phyloP scores from a whole-genome alignment of 2,329 filamentous ascomycete genomes.

The Paecilomyces fulvus region DNA sequence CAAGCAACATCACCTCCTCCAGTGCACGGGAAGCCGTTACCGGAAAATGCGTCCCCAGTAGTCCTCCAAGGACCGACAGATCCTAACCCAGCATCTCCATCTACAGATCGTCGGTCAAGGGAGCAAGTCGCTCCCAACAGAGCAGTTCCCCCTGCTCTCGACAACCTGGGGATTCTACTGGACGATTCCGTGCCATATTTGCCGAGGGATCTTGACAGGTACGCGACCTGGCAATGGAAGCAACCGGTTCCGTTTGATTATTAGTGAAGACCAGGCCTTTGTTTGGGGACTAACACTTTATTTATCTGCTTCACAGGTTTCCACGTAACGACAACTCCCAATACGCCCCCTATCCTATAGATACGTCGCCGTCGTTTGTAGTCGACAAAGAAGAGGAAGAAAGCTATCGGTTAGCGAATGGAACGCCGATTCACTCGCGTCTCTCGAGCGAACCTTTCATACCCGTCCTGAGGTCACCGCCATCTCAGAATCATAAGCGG shows the following conservation, averaged over 20 bases:
- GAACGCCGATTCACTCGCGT: slow-evolving; percentile 29
- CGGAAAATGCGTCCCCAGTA: slow-evolving; percentile 41
- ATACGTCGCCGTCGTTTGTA: slow-evolving; percentile 22
- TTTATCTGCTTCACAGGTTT: slow-evolving; percentile 20
- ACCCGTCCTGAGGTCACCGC: slow-evolving; percentile 65
- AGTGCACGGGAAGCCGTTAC: slow-evolving; percentile 48
- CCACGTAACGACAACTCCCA: slow-evolving; percentile 16
- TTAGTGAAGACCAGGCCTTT: neutral
- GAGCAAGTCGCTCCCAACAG: neutral
- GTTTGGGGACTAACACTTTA: neutral
- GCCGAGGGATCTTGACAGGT: slow-evolving; percentile 10
- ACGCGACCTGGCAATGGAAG: neutral
- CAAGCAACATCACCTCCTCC: slow-evolving; percentile 34
- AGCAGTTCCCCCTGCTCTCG: slow-evolving; percentile 2
- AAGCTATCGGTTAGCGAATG: slow-evolving; percentile 28
- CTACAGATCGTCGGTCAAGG: slow-evolving; percentile 1
- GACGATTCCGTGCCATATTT: slow-evolving; percentile 8
- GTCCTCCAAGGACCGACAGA: slow-evolving; percentile 18
- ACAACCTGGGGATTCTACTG: slow-evolving; percentile 6
- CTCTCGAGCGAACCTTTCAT: slow-evolving; percentile 37
- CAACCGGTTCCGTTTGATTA: neutral
- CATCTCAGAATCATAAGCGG: slow-evolving; percentile 37
- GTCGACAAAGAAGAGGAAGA: slow-evolving; percentile 16
- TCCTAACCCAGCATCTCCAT: slow-evolving; percentile 3
- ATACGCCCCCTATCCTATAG: slow-evolving; percentile 23